These are phyloP conservation scores for Plasmodium malariae DNA, from an alignment of 169 alveolate species.

Conservation along the genomic window DNA sequence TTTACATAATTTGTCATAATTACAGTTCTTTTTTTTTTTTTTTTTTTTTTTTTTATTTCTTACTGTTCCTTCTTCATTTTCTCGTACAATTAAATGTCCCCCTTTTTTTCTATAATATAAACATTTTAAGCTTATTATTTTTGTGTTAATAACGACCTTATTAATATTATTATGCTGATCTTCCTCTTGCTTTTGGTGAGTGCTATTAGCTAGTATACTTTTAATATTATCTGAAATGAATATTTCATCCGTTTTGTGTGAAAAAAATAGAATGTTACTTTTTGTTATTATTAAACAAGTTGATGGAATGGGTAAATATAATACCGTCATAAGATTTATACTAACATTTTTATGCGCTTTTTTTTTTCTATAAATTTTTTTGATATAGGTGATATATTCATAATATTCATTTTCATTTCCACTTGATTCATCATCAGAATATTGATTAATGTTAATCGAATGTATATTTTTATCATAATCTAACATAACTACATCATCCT, in stretches of 20 bases:
- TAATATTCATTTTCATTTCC: conserved; percentile 77
- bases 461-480: conserved; percentile 63
- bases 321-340: conserved; percentile 52
- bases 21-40: neutral
- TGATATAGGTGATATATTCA: conserved; percentile 76
- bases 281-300: conserved; percentile 64
- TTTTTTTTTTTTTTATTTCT: neutral
- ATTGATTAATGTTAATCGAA: conserved; percentile 38
- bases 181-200: neutral
- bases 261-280: conserved; percentile 72
- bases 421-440: conserved; percentile 59
- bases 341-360: conserved; percentile 36
- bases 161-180: conserved; percentile 12
- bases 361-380: conserved; percentile 60
- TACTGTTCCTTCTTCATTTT: neutral
- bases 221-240: conserved; percentile 67
- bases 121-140: conserved; percentile 39
- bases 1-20: neutral
- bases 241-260: conserved; percentile 65
- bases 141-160: conserved; percentile 56
- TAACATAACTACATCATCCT: conserved; percentile 35
- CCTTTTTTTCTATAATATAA: conserved; percentile 10
- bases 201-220: conserved; percentile 20
- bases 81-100: neutral
- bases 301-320: conserved; percentile 66